Percentiles rank a stretch among this genome's conserved stretches.
phyloP scores from a whole-genome alignment of 305 asterid genomes.

The Plantago coronopus region DNA sequence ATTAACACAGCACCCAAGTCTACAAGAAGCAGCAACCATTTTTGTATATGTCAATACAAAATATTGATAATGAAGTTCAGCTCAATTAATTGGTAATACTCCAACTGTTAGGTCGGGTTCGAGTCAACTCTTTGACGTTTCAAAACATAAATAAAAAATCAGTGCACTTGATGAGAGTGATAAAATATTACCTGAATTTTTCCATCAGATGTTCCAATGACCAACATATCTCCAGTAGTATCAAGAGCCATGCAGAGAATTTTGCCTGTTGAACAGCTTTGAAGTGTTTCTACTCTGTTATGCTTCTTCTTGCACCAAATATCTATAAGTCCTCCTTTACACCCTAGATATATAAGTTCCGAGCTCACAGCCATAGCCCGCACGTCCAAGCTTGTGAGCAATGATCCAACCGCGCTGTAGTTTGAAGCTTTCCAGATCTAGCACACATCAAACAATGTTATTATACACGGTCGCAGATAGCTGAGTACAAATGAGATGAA shows the following conservation, averaged over 20 bases:
- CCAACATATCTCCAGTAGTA: constrained; percentile 47
- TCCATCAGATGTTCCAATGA: constrained; percentile 81
- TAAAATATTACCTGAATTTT: constrained; percentile 54
- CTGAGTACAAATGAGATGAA: neutral
- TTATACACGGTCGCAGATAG: neutral
- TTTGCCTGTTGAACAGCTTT: constrained; percentile 39
- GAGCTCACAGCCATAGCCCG: constrained; percentile 59
- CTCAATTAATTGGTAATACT: too few species aligned
- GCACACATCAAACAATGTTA: neutral
- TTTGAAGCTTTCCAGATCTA: constrained; percentile 72
- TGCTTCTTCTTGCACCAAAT: constrained; percentile 73
- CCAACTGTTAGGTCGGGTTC: too few species aligned
- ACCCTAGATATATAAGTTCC: constrained; percentile 66
- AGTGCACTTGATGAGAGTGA: neutral
- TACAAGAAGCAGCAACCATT: constrained; percentile 22
- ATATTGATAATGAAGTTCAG: too few species aligned
- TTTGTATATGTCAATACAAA: constrained; percentile 3
- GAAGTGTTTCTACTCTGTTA: constrained; percentile 60
- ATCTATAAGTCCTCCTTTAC: constrained; percentile 66
- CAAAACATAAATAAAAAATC: too few species aligned
- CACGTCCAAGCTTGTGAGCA: constrained; percentile 53
- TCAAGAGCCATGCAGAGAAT: constrained; percentile 64
- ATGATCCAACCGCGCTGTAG: constrained; percentile 49
- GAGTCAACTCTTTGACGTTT: too few species aligned
- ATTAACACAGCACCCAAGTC: constrained; percentile 43